Conservation (phyloP, 257 asterid species). For the Vinca minor region DNA sequence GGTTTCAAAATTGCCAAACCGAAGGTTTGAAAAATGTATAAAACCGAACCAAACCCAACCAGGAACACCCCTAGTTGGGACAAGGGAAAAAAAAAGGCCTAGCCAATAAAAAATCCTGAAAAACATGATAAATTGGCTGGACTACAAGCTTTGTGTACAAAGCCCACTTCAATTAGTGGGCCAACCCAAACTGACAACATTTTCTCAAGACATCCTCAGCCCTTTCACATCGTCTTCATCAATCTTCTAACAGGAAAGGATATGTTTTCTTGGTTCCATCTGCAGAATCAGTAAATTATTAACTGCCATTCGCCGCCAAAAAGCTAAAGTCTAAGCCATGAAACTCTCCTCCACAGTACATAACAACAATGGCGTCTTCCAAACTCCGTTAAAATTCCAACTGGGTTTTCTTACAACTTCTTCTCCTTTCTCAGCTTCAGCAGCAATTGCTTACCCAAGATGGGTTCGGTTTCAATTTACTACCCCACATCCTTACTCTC, state of each 20-base stretch:
- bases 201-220: background rate
- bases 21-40: no score
- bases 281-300: no score
- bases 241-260: background rate
- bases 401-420: constrained; percentile 30
- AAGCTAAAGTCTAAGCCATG: constrained; percentile 51
- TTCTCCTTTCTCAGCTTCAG: constrained; percentile 14
- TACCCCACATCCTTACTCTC: constrained; percentile 32
- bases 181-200: no score
- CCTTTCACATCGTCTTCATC: background rate
- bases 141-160: no score
- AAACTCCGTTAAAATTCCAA: constrained; percentile 24
- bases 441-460: constrained; percentile 21
- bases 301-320: background rate
- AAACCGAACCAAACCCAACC: no score
- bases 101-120: no score
- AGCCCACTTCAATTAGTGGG: no score
- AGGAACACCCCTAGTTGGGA: no score
- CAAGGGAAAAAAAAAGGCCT: background rate
- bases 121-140: no score
- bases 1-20: no score
- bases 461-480: constrained; percentile 32
- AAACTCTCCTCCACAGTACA: constrained; percentile 37
- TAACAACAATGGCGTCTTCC: constrained; percentile 28
- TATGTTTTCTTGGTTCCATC: background rate